Evolutionary conservation across 108 stramenopile genomes (phyloP), one percentile per base, ranked within the genome.

Genomic region (Epithemia pelagica): DNA sequence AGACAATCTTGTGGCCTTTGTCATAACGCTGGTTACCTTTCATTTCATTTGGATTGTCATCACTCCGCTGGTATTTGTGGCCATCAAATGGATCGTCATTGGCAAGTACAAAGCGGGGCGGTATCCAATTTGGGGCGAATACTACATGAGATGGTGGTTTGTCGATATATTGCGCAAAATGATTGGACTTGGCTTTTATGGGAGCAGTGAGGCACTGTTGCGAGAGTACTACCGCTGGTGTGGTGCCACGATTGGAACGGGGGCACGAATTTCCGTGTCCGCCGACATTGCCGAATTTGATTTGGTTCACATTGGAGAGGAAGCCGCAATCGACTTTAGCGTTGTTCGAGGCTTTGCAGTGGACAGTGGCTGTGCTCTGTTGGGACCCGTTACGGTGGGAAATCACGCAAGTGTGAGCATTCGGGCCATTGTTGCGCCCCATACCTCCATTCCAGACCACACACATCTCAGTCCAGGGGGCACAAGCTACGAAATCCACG

Each of bases 131-230:
- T 83, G 78, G 77, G 68, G 79, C 18, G 54, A 61, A 10, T 76
- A 82, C 61, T 87, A 87, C 65, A 61, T 87, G 30, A 70, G 86
- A 27, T 87, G 86, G 86, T 87, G 86, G 86, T 66, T 81, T 64
- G 77, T 81, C 0, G 81, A 83, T 62, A 58, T 78, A n/a, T 70
- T 74, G 29, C 61, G 74, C 15, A 78, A 74, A 61, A 59, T 85
- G 20, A 56, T 76, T 67, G 81, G 81, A 25, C 59, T 67, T 27
- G 84, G 84, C 18, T 24, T 80, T 0, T 85, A 68, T 55, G 78
- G 80, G 32, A 64, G 62, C n/a, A 70, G 64, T 54, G 60, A 68
- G 22, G 22, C 20, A 7, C 52, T 72, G 32, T 46, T 85, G 30
- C 55, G 61, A 25, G 21, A 58, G 20, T 83, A 77, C 54, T 83